Evolutionary conservation across 1,139 yeast genomes (phyloP).

Genomic region (Diutina mesorugosa): DNA sequence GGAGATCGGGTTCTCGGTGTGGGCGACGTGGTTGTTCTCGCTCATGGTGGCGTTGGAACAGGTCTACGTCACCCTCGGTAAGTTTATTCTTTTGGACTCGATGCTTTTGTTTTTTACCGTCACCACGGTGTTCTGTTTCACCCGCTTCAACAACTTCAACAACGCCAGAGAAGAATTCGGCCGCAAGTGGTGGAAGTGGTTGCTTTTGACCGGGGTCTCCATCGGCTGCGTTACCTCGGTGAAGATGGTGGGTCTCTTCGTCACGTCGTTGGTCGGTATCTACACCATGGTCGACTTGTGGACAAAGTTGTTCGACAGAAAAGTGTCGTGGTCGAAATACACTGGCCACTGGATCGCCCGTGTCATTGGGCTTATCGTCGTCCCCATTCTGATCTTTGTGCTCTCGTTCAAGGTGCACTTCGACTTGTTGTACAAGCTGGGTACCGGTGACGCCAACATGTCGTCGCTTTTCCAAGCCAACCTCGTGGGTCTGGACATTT

Average conservation of each 20-base stretch:
- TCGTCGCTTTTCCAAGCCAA: conserved; percentile 94
- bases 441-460: conserved; percentile 97
- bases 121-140: conserved; percentile 64
- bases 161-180: conserved; percentile 43
- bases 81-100: conserved; percentile 89
- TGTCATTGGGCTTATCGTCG: conserved; percentile 41
- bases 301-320: conserved; percentile 50
- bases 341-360: conserved; percentile 55
- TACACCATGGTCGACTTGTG: conserved; percentile 72
- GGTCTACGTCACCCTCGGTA: conserved; percentile 80
- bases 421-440: conserved; percentile 56
- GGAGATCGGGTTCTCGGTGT: conserved; percentile 68
- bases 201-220: conserved; percentile 60
- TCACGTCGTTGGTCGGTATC: conserved; percentile 74
- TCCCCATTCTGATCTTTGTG: conserved; percentile 53
- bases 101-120: conserved; percentile 89
- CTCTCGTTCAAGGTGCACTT: conserved; percentile 63
- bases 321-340: conserved; percentile 37
- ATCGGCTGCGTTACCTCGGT: conserved; percentile 91
- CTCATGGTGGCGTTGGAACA: conserved; percentile 79
- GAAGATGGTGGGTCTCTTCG: conserved; percentile 91
- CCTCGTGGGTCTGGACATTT: conserved; percentile 65
- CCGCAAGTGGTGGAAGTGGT: conserved; percentile 92
- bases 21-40: conserved; percentile 81
- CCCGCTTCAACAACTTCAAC: conserved; percentile 69